Conservation (phyloP, 352 stramenopile species). For the Pythium volutum region DNA sequence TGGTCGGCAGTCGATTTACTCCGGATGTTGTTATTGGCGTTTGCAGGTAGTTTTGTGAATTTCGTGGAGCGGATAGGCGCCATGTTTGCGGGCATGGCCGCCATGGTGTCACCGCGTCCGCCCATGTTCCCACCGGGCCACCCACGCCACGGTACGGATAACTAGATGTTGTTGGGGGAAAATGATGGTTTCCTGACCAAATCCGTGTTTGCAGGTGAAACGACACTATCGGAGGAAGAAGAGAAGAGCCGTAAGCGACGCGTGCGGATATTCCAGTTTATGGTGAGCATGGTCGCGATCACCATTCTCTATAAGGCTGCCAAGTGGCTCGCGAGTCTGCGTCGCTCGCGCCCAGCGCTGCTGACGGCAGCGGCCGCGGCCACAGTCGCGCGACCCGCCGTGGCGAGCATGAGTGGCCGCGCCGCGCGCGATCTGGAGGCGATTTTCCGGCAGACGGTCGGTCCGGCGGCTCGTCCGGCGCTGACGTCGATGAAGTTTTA, state of each 20-base stretch:
- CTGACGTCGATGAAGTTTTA: constrained; percentile 22
- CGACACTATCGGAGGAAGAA: constrained; percentile 61
- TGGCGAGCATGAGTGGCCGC: constrained; percentile 9
- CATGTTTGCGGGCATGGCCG: constrained; percentile 65
- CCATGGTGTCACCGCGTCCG: constrained; percentile 62
- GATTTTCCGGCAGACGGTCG: constrained; percentile 70
- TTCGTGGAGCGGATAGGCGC: constrained; percentile 81
- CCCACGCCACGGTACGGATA: constrained; percentile 51
- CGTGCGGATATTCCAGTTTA: constrained; percentile 79
- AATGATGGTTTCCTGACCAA: neutral
- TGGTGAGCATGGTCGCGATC: constrained; percentile 58
- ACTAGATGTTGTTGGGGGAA: neutral
- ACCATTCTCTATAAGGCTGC: constrained; percentile 55
- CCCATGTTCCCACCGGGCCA: constrained; percentile 59
- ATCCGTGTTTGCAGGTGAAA: constrained; percentile 34
- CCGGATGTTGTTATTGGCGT: too few relatives aligned
- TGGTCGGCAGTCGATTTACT: too few relatives aligned
- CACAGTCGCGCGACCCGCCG: neutral
- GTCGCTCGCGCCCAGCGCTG: constrained; percentile 32
- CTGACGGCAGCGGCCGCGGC: constrained; percentile 22
- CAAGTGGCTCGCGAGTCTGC: constrained; percentile 52
- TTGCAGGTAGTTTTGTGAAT: constrained; percentile 69
- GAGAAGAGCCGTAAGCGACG: constrained; percentile 62
- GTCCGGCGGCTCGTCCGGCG: neutral
- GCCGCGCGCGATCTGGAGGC: constrained; percentile 46